Evolutionary conservation across 257 asterid species (phyloP).

Genomic region (Przewalskia tangutica): DNA sequence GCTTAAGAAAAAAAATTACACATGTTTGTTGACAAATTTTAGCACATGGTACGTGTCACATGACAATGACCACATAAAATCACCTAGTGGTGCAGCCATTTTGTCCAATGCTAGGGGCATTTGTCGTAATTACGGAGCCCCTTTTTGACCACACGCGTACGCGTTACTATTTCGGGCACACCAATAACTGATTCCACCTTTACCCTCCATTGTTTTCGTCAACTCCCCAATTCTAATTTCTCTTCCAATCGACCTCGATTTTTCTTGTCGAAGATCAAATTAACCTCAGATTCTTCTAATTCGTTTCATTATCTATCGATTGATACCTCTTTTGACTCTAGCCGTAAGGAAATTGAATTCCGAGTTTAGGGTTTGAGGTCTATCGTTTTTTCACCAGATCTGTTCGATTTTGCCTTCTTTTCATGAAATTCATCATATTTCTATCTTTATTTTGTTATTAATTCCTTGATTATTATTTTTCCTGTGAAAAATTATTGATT

Average conservation of each 20-base stretch:
- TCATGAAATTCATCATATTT: not conserved
- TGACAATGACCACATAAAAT: not conserved
- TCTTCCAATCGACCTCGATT: constrained; percentile 7
- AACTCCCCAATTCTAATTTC: constrained; percentile 1
- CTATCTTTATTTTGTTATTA: not conserved
- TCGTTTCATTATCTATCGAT: constrained; percentile 11
- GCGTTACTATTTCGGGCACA: not conserved
- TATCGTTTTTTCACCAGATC: constrained; percentile 5
- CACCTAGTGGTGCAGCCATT: not conserved
- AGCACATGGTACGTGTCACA: not conserved
- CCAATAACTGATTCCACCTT: constrained; percentile 1
- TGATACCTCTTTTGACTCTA: not conserved
- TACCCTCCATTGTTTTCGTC: constrained; percentile 7
- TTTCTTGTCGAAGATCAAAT: constrained; percentile 6
- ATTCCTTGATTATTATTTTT: not conserved
- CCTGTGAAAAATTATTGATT: not conserved
- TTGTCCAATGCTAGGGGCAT: not conserved
- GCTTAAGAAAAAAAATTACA: too few relatives aligned
- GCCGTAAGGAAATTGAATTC: not conserved
- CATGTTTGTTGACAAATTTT: not conserved
- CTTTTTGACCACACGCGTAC: not conserved
- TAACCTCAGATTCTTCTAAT: constrained; percentile 6
- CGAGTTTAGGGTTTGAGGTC: constrained; percentile 23
- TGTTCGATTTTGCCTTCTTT: not conserved
- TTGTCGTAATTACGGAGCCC: not conserved